Base-by-base conservation (phyloP, 2,329 filamentous ascomycete genomes). In the Calonectria honghensis region DNA sequence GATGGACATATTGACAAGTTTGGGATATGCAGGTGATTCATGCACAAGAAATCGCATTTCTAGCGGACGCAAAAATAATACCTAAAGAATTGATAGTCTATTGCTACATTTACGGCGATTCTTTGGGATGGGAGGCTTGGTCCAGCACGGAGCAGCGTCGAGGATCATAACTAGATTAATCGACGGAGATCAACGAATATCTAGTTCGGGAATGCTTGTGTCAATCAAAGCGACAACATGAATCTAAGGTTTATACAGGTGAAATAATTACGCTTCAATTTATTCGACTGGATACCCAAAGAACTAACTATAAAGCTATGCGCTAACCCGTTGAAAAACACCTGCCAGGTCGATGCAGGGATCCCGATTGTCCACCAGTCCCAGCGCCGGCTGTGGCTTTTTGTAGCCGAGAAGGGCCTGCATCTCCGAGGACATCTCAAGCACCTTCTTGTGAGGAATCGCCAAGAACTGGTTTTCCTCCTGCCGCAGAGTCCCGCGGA, bases 381-480 rank as follows among this genome's bases (percentile, higher is more conserved):
- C 65, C 18, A 68, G 37, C 14, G 48, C 48, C 3, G 65, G 24
- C 4, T 45, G 50, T n/a, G 65, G 65, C 27, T 68, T 68, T 18
- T 57, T 68, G 27, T 68, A 68, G 1, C 65, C 65, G 3, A 68
- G 37, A 35, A 68, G 65, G 20, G 31, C 29, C 16, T 41, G 50
- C 65, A 68, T 68, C 7, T 4, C 29, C 13, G 32, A 16, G 2
- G 48, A 54, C 65, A 68, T 68, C 5, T 39, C 31, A 27, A 68
- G 65, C 2, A 68, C 65, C 18, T 59, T 68, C 9, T 52, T 57
- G 4, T 52, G 65, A 6, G 65, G 51, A 32, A 68, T 29, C 14
- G 65, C 65, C n/a, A 68, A 10, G 24, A 68, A 68, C 11, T 68
- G 65, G 18, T 68, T 68, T 32, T 68, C 65, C 20, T 68, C 65